phyloP scores from a whole-genome alignment of 192 early-diverging fungal genomes.

The Linnemannia hyalina region DNA sequence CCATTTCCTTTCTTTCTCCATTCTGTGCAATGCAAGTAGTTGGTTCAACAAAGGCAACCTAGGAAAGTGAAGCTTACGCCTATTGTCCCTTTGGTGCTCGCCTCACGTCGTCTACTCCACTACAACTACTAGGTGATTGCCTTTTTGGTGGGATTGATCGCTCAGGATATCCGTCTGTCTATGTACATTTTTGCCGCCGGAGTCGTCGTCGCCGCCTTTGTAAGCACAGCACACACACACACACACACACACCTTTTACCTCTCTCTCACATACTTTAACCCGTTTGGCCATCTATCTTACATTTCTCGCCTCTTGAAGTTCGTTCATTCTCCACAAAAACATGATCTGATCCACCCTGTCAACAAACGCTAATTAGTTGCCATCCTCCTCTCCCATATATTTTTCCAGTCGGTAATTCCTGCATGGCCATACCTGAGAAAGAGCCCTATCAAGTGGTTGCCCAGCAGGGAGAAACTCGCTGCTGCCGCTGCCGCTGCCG shows the following conservation, averaged over 20 bases:
- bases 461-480: conserved; percentile 37
- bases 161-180: conserved; percentile 44
- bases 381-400: neutral
- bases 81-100: neutral
- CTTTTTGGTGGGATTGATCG: conserved; percentile 33
- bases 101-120: neutral
- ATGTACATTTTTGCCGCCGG: conserved; percentile 49
- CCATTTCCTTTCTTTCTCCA: neutral
- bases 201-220: conserved; percentile 27
- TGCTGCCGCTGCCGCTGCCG: neutral
- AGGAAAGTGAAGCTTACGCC: neutral
- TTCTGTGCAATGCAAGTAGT: no score
- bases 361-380: neutral
- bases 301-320: neutral
- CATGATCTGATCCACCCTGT: neutral
- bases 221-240: neutral
- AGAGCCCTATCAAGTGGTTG: conserved; percentile 42
- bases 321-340: neutral
- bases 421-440: conserved; percentile 50
- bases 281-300: neutral
- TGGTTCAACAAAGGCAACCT: neutral
- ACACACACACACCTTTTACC: neutral
- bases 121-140: conserved; percentile 27
- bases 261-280: no score
- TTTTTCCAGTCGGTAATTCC: conserved; percentile 38